Evolutionary conservation across 805 yeast species (phyloP), one percentile per base, ranked within the genome.

Genomic region (Wickerhamomyces queroliae): DNA sequence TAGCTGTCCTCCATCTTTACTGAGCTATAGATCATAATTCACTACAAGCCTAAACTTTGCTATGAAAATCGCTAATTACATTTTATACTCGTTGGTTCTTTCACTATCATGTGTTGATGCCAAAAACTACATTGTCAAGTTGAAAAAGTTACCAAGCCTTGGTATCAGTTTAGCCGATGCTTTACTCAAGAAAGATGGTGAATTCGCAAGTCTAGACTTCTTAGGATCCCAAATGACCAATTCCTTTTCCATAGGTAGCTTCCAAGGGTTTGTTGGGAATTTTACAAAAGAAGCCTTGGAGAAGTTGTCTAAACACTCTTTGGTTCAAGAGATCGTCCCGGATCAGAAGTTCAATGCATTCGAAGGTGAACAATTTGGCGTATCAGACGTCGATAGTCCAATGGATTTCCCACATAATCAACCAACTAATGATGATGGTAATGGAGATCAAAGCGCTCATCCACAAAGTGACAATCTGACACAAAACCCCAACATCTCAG

Each of bases 241-340:
- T 9, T 13, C 31, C 15, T 28, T 78, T 47, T 69, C 83, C 0
- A 77, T 87, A 52, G 95, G 95, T 1, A 70, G 69, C 18, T 83
- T 85, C 53, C 76, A 74, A 46, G 95, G 84, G 0, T 75, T 88
- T 44, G 70, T 81, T 0, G 88, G 89, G 1, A 70, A 70, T 39
- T 76, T 82, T 54, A 64, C 80, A 10, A 56, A 61, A 21, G 74
- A 65, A 10, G 63, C 71, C 1, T 49, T 76, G 27, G 69, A 66
- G 8, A 64, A 71, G 48, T 67, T 82, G 43, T 66, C 66, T 31
- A 59, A 56, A 17, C 80, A 79, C 52, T 88, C 87, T 2, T 58
- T 78, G 53, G 80, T 88, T 26, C 77, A 78, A 4, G 83, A 78
- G 28, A 67, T 88, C 3, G 78, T 83, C 0, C 83, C 82, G 11